Evolutionary conservation across 176 grass and related monocot genomes (phyloP).

Genomic region (Aegilops umbellulata): DNA sequence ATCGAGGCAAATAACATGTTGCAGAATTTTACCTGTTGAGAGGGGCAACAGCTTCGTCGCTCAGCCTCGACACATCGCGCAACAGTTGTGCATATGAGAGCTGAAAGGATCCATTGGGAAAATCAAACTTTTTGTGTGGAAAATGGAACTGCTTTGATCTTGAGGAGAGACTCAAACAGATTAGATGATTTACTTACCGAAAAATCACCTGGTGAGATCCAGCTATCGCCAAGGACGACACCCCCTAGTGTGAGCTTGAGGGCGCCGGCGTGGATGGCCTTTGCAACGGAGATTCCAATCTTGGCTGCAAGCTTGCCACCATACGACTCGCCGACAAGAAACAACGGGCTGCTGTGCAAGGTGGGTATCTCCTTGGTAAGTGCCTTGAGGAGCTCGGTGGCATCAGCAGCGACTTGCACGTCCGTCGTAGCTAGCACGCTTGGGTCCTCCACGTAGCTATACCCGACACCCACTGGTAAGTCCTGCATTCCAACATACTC

Average conservation of each 20-base stretch:
- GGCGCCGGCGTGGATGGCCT: slow-evolving; percentile 40
- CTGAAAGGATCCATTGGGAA: slow-evolving; percentile 31
- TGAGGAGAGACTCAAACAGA: not conserved
- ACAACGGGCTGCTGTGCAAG: slow-evolving; percentile 62
- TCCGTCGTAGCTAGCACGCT: slow-evolving; percentile 62
- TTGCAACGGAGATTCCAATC: slow-evolving; percentile 45
- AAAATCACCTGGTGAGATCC: slow-evolving; percentile 79
- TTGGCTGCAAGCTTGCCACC: slow-evolving; percentile 80
- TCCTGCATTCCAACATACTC: slow-evolving; percentile 38
- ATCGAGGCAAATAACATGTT: not conserved
- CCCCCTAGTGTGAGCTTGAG: slow-evolving; percentile 70
- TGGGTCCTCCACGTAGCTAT: slow-evolving; percentile 51
- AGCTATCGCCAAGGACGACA: slow-evolving; percentile 73
- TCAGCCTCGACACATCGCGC: slow-evolving; percentile 60
- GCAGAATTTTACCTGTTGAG: slow-evolving; percentile 44
- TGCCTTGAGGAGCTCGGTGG: slow-evolving; percentile 48
- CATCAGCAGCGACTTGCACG: slow-evolving; percentile 48
- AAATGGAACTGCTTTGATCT: not conserved
- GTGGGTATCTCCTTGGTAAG: slow-evolving; percentile 34
- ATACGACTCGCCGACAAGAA: slow-evolving; percentile 75
- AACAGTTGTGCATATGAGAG: slow-evolving; percentile 63
- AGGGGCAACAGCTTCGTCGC: slow-evolving; percentile 44
- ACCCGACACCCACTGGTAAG: slow-evolving; percentile 80
- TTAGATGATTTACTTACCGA: slow-evolving; percentile 12
- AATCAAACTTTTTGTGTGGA: not conserved